phyloP scores from a whole-genome alignment of 306 rosid genomes.

The Vicia villosa region DNA sequence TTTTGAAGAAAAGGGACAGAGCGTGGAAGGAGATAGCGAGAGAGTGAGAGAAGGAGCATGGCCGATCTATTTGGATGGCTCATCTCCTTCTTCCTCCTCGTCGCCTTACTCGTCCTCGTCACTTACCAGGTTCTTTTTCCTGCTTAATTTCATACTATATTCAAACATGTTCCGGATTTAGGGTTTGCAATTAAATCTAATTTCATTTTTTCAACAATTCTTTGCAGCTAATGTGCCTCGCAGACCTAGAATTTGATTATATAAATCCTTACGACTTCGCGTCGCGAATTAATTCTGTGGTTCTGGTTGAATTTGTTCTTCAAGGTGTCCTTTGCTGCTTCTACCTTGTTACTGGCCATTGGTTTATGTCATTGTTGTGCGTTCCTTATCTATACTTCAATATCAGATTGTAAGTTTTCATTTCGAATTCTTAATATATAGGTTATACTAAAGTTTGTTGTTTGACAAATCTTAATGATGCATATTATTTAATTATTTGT shows the following conservation, averaged over 20 bases:
- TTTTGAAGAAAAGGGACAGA: background rate
- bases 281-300: constrained; percentile 61
- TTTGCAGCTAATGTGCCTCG: constrained; percentile 95
- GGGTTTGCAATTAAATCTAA: background rate
- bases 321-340: constrained; percentile 63
- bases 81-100: constrained; percentile 81
- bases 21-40: background rate
- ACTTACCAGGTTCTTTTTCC: constrained; percentile 69
- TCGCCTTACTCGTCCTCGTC: constrained; percentile 69
- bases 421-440: background rate
- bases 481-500: too few species aligned
- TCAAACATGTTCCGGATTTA: background rate
- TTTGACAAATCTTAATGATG: too few species aligned
- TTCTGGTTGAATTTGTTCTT: constrained; percentile 69
- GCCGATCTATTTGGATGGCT: constrained; percentile 81
- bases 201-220: background rate
- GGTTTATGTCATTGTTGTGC: constrained; percentile 72
- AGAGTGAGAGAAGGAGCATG: constrained; percentile 44
- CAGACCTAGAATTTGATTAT: constrained; percentile 92
- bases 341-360: constrained; percentile 76
- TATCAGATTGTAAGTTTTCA: constrained; percentile 63
- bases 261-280: constrained; percentile 92
- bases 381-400: constrained; percentile 76
- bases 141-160: too few species aligned
- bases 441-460: too few species aligned